Evolutionary conservation across 257 asterid species (phyloP).

Genomic region (Primulina eburnea): DNA sequence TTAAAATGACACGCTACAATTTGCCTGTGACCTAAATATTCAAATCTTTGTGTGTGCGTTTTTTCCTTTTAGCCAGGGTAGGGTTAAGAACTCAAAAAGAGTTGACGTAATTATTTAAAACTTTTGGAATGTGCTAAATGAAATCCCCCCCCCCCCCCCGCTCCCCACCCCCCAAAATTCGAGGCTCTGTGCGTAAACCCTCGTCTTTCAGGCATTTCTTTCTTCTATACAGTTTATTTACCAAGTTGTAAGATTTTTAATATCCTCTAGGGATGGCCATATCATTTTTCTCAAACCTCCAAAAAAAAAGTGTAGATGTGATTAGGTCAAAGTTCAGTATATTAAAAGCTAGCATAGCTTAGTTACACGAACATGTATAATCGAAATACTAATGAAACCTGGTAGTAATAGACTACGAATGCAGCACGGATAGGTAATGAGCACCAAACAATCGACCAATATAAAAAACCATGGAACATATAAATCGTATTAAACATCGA

Average conservation of each 20-base stretch:
- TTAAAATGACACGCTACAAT: background rate
- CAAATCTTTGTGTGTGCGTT: too few species aligned
- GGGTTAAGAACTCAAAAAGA: too few species aligned
- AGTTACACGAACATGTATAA: background rate
- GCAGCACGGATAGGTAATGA: background rate
- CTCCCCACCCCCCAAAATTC: too few species aligned
- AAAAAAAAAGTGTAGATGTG: background rate
- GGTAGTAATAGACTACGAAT: background rate
- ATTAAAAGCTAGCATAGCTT: background rate
- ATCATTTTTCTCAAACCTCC: background rate
- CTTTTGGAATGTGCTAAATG: too few species aligned
- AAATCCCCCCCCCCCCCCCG: too few species aligned
- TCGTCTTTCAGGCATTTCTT: too few species aligned
- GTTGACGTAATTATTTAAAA: too few species aligned
- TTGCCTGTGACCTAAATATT: background rate
- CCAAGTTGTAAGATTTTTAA: background rate
- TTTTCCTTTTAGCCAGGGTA: too few species aligned
- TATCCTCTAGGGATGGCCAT: background rate
- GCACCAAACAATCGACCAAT: background rate
- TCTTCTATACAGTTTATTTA: too few species aligned
- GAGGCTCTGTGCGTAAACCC: too few species aligned
- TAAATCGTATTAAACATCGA: background rate
- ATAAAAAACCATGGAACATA: background rate
- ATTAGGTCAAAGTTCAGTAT: background rate
- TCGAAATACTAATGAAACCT: slow-evolving; percentile 9